Conservation (phyloP, 1,284 basidiomycete genomes). For the Puccinia coronata region DNA sequence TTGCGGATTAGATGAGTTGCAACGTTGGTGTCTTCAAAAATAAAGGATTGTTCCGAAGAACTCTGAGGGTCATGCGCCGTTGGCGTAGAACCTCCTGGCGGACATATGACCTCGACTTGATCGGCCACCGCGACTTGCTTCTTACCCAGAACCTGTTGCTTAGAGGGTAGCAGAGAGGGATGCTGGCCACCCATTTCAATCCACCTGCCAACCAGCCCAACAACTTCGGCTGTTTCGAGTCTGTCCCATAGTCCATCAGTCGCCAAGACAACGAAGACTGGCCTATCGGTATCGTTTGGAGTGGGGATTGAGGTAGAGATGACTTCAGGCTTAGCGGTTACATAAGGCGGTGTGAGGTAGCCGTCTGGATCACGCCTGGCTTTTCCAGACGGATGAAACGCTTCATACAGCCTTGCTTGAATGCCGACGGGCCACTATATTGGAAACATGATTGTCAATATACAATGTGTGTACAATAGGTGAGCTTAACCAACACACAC, state of each 20-base stretch:
- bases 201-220: constrained; percentile 82
- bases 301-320: constrained; percentile 62
- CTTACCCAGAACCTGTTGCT: not conserved
- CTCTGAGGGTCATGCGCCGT: constrained; percentile 50
- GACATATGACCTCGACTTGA: constrained; percentile 44
- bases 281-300: constrained; percentile 51
- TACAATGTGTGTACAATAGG: constrained; percentile 38
- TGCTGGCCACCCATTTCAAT: constrained; percentile 60
- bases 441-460: not conserved
- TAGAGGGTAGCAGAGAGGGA: constrained; percentile 2
- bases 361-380: constrained; percentile 59
- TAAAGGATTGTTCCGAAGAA: constrained; percentile 52
- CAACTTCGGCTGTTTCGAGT: constrained; percentile 90
- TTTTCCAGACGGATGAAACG: constrained; percentile 57
- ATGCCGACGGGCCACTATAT: constrained; percentile 66
- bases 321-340: constrained; percentile 83
- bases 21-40: constrained; percentile 81
- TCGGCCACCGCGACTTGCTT: constrained; percentile 67
- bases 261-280: constrained; percentile 78
- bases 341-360: constrained; percentile 90
- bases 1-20: constrained; percentile 91
- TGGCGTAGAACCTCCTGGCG: constrained; percentile 49
- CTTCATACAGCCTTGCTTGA: constrained; percentile 59
- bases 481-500: constrained; percentile 60
- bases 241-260: constrained; percentile 96